Base-by-base conservation (phyloP, 1,284 basidiomycete species). In the Chalciporus sp. region DNA sequence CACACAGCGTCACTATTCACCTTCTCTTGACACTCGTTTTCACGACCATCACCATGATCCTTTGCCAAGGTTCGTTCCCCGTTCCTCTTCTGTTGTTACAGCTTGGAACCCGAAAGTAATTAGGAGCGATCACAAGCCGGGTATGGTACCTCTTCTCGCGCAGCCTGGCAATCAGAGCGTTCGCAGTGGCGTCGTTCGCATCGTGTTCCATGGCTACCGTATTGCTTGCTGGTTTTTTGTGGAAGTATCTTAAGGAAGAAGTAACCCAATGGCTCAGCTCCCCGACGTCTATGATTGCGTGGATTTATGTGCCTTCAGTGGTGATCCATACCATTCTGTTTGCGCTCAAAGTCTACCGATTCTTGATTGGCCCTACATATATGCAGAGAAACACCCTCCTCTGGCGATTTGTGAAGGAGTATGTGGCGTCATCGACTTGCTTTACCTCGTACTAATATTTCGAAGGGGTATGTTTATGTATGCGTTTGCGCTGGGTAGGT, bases 381-480 rank as follows among this genome's bases (percentile, higher is more conserved):
- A 26, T 64, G 26, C 48, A 51, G 27, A 56, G 42, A 20, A 46
- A 58, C 16, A 41, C 51, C 4, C 46, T 62, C 20, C 57, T 62
- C 27, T 61, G 49, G 59, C 51, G 51, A 4, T 42, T 61, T n/a
- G 33, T 62, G 35, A 57, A 48, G 12, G 60, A 64, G 62, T 52
- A 37, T 37, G 58, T 49, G 7, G 11, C 6, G 31, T 26, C 5
- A 35, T 40, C 17, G 16, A 42, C 4, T 11, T 17, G 16, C 9
- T 31, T 37, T n/a, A 26, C 20, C 3, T 33, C 28, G 29, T 17
- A 31, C 33, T 62, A 12, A 49, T 7, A 37, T 8, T 27, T 37
- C 40, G 10, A 29, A 64, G 60, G 40, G 60, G 60, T 26, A 64
- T 61, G 60, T n/a, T 49, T 12, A 60, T 61, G 49, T 64, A 62